These are phyloP conservation scores for Linnemannia exigua DNA, from an alignment of 192 early-diverging fungal genomes.

Conservation along the genomic window DNA sequence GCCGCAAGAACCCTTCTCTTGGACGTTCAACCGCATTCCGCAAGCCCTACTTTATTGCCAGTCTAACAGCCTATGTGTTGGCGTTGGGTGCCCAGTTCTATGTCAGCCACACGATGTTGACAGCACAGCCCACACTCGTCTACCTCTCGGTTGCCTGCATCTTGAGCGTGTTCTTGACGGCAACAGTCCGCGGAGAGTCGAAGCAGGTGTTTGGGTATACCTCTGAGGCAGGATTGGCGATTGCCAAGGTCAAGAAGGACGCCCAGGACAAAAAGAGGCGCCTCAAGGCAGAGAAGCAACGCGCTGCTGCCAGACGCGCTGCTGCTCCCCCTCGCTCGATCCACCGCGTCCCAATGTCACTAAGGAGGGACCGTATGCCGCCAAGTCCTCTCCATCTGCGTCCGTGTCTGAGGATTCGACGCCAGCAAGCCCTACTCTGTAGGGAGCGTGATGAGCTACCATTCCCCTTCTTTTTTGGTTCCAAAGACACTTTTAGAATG, in stretches of 20 bases:
- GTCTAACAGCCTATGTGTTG: constrained; percentile 79
- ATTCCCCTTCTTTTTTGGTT: background rate
- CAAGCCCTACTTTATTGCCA: constrained; percentile 89
- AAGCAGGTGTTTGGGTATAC: constrained; percentile 71
- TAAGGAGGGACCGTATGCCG: constrained; percentile 26
- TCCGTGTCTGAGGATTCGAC: background rate
- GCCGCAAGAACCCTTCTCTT: constrained; percentile 65
- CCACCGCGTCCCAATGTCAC: constrained; percentile 14
- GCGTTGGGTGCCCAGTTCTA: constrained; percentile 87
- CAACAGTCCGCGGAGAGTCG: constrained; percentile 73
- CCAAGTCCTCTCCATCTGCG: background rate
- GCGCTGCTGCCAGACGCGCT: background rate
- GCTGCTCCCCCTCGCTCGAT: background rate
- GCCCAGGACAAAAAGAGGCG: constrained; percentile 23
- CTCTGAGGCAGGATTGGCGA: constrained; percentile 63
- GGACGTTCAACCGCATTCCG: constrained; percentile 73
- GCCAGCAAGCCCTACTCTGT: background rate
- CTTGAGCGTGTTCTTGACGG: constrained; percentile 81
- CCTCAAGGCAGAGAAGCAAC: constrained; percentile 5
- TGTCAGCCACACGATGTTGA: constrained; percentile 90
- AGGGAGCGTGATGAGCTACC: background rate
- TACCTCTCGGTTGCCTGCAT: constrained; percentile 96
- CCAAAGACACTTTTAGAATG: background rate
- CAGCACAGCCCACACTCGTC: constrained; percentile 91
- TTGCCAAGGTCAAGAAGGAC: constrained; percentile 26